Evolutionary conservation across 1,284 basidiomycete species (phyloP).

Genomic region (Cutaneotrichosporon sp.): DNA sequence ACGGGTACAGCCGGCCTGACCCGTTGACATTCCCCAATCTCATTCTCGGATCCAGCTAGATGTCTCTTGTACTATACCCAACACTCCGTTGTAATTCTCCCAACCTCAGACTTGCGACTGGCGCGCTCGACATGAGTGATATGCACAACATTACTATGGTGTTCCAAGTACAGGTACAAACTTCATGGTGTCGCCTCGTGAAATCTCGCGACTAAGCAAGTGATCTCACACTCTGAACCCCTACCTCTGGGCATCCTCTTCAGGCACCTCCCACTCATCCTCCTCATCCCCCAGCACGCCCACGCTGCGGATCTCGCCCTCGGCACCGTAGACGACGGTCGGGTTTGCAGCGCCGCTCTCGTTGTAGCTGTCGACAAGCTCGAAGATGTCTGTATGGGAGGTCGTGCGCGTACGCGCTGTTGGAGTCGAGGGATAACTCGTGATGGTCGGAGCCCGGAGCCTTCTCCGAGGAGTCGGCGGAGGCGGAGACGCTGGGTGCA

Average conservation of each 20-base stretch:
- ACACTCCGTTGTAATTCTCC: too few species aligned
- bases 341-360: conserved; percentile 50
- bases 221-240: too few species aligned
- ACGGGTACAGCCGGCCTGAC: too few species aligned
- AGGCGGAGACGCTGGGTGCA: conserved; percentile 25
- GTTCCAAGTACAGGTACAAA: background rate
- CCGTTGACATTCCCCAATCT: too few species aligned
- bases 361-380: conserved; percentile 49
- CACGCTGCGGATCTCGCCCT: conserved; percentile 42
- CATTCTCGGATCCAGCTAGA: too few species aligned
- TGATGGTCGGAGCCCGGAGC: conserved; percentile 36
- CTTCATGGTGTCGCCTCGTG: background rate
- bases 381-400: conserved; percentile 48
- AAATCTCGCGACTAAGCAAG: background rate
- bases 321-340: conserved; percentile 49
- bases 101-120: too few species aligned
- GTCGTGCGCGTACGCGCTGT: conserved; percentile 41
- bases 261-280: background rate
- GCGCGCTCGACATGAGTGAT: background rate
- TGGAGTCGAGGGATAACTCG: conserved; percentile 31
- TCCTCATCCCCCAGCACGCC: conserved; percentile 43
- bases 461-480: conserved; percentile 39
- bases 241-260: background rate
- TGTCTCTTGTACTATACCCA: too few species aligned
- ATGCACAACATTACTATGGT: conserved; percentile 1